These are phyloP conservation scores for Aureobasidium sp. DNA, from an alignment of 2,329 filamentous ascomycete genomes.

Conservation along the genomic window DNA sequence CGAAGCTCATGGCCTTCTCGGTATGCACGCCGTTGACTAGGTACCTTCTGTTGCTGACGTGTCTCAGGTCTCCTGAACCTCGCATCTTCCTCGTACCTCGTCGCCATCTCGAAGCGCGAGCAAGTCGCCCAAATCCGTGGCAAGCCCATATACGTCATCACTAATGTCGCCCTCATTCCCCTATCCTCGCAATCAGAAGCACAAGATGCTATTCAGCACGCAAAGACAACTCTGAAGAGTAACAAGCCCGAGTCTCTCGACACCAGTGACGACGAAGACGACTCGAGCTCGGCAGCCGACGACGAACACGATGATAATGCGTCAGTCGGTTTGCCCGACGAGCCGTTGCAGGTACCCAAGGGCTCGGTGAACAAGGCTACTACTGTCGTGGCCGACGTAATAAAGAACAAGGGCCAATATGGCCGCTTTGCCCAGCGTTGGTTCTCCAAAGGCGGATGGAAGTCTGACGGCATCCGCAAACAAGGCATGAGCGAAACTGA, in stretches of 20 bases:
- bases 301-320: slow-evolving; percentile 21
- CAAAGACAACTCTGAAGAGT: slow-evolving; percentile 39
- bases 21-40: slow-evolving; percentile 28
- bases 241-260: slow-evolving; percentile 21
- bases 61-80: slow-evolving; percentile 69
- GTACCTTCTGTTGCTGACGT: neutral
- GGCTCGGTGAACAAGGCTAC: slow-evolving; percentile 32
- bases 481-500: slow-evolving; percentile 57
- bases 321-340: neutral
- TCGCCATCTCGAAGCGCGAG: slow-evolving; percentile 77
- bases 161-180: slow-evolving; percentile 84
- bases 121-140: slow-evolving; percentile 83
- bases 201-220: slow-evolving; percentile 58
- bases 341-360: slow-evolving; percentile 19
- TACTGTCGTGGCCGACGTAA: slow-evolving; percentile 81
- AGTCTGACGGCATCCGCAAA: slow-evolving; percentile 57
- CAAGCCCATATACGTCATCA: slow-evolving; percentile 75
- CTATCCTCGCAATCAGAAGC: slow-evolving; percentile 69
- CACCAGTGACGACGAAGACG: slow-evolving; percentile 23
- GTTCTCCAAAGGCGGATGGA: slow-evolving; percentile 77
- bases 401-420: slow-evolving; percentile 72
- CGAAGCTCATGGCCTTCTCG: slow-evolving; percentile 46
- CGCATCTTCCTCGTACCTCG: slow-evolving; percentile 66
- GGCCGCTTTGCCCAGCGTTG: slow-evolving; percentile 83
- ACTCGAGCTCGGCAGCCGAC: slow-evolving; percentile 24